Evolutionary conservation across 768 basidiomycete genomes (phyloP).

Genomic region (Kwoniella dendrophila): DNA sequence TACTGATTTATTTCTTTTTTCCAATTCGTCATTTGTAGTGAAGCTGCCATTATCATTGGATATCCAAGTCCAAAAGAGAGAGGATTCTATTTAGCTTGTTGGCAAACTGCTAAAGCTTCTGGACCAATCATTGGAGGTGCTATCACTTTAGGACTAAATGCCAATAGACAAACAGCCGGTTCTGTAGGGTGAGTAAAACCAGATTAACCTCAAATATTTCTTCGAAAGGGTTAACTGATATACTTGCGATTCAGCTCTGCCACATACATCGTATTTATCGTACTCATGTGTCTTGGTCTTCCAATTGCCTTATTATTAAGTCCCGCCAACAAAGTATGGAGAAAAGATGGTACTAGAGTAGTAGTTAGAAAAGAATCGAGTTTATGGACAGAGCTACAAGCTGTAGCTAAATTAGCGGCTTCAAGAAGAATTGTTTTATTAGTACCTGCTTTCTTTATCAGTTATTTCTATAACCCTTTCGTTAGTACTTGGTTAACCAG

Average conservation of each 20-base stretch:
- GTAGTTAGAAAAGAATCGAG: slow-evolving; percentile 22
- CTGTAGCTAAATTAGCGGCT: slow-evolving; percentile 23
- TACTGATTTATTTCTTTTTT: neutral
- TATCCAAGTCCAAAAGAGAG: slow-evolving; percentile 45
- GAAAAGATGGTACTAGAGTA: slow-evolving; percentile 32
- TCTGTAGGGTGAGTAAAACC: slow-evolving; percentile 33
- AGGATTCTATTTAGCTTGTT: slow-evolving; percentile 45
- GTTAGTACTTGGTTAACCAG: slow-evolving; percentile 37
- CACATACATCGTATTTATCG: slow-evolving; percentile 42
- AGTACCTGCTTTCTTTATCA: slow-evolving; percentile 38
- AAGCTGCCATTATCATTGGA: slow-evolving; percentile 51
- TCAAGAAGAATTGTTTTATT: slow-evolving; percentile 27
- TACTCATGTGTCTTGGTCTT: slow-evolving; percentile 39
- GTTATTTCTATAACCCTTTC: slow-evolving; percentile 42
- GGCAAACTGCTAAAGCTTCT: slow-evolving; percentile 42
- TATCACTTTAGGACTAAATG: slow-evolving; percentile 50
- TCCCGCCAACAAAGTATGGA: slow-evolving; percentile 38
- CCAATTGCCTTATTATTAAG: slow-evolving; percentile 32
- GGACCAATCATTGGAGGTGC: slow-evolving; percentile 50
- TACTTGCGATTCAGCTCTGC: slow-evolving; percentile 19
- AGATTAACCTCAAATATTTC: neutral
- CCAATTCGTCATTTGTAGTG: slow-evolving; percentile 25
- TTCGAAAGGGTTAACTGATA: neutral
- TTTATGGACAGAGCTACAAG: slow-evolving; percentile 30
- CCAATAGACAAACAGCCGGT: slow-evolving; percentile 30